A percentile compares a stretch with the other conserved stretches of the same genome.
These are phyloP conservation scores for Quercus agrifolia DNA, from an alignment of 306 rosid species.

Conservation along the genomic window DNA sequence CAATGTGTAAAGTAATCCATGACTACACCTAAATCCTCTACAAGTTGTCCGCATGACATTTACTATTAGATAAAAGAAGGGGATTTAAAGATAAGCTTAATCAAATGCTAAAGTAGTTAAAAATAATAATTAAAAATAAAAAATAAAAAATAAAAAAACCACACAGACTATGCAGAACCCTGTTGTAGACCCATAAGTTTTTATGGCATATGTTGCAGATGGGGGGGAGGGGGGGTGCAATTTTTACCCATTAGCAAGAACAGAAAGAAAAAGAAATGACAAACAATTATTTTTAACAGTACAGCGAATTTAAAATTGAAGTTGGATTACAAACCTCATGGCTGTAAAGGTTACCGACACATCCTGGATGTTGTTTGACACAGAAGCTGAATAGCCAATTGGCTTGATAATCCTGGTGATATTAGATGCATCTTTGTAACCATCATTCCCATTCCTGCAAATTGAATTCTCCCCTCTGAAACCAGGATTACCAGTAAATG, in stretches of 20 bases:
- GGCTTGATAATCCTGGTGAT: constrained; percentile 81
- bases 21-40: neutral
- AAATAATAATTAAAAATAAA: neutral
- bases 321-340: constrained; percentile 57
- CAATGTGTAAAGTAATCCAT: neutral
- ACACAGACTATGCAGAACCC: neutral
- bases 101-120: neutral
- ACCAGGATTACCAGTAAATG: constrained; percentile 24
- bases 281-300: neutral
- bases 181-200: neutral
- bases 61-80: neutral
- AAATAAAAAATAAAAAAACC: neutral
- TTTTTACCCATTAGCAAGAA: neutral
- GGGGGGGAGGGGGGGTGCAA: too few species aligned
- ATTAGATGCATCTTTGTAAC: constrained; percentile 31
- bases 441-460: constrained; percentile 34
- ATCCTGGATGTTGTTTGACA: constrained; percentile 51
- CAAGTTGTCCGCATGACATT: neutral
- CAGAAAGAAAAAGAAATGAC: neutral
- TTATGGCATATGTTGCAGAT: neutral
- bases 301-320: constrained; percentile 2
- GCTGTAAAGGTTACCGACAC: constrained; percentile 66
- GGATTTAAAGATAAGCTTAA: neutral
- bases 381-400: constrained; percentile 62
- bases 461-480: constrained; percentile 35